Evolutionary conservation across 1,284 basidiomycete genomes (phyloP), one percentile per base, ranked within the genome.

Genomic region (Cutaneotrichosporon spelunceum): DNA sequence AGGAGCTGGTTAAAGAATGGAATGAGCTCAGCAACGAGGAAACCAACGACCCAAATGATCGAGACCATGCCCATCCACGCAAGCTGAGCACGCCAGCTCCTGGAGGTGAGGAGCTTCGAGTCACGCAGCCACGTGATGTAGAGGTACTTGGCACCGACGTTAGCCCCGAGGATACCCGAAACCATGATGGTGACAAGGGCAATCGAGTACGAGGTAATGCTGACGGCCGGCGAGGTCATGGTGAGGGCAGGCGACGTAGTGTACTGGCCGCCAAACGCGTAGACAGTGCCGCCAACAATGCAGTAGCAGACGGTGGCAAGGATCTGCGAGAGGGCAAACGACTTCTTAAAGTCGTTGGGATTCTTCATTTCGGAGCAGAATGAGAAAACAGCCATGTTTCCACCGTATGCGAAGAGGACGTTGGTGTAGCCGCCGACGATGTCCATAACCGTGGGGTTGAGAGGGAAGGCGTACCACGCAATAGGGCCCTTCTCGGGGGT

Each of bases 1-100:
- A 77, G 64, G 56, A 77, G 71, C 49, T 74, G 66, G 66, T 76
- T 77, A 72, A 77, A 77, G 68, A 76, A 76, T 61, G 73, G 73
- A 44, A 76, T 73, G 54, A 75, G 65, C 58, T 74, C 70, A 29
- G 72, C 68, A 56, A 76, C 61, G 59, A 76, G 58, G 63, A 74
- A 77, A 13, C 70, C 76, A 52, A 70, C 61, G 53, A 70, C 66
- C 76, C 76, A 77, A 47, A 74, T 66, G 53, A 70, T 57, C 7
- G 64, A 29, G 57, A 74, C 71, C 53, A 74, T 70, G n/a, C 50
- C 63, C 44, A 76, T 70, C 75, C 75, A 77, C 47, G 58, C 55
- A 7, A 66, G 34, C 61, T 69, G 68, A 3, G 73, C 71, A 59
- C 60, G 63, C 64, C 66, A 68, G 10, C 65, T 66, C 52, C 65